These are phyloP conservation scores for Recurvomyces mirabilis DNA, from an alignment of 495 filamentous ascomycete genomes.

Conservation along the genomic window DNA sequence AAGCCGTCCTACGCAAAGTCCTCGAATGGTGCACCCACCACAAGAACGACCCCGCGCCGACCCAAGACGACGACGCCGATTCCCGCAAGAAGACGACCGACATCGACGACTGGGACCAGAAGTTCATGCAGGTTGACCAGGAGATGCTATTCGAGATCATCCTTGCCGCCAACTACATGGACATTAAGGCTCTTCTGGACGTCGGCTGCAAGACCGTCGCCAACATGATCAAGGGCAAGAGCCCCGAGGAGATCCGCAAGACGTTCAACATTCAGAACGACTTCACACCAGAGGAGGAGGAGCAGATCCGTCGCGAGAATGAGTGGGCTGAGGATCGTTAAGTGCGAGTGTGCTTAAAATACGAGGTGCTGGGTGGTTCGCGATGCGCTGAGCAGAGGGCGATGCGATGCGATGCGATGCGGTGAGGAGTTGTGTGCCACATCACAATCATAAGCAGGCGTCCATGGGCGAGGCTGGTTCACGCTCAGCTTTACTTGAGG, in stretches of 20 bases:
- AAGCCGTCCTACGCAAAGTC: slow-evolving; percentile 85
- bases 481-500: no score
- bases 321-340: slow-evolving; percentile 65
- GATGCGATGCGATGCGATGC: no score
- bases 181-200: slow-evolving; percentile 72
- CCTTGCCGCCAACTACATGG: slow-evolving; percentile 70
- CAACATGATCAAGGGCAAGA: slow-evolving; percentile 83
- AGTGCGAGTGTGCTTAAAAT: slow-evolving; percentile 1
- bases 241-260: slow-evolving; percentile 69
- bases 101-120: slow-evolving; percentile 99
- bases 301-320: slow-evolving; percentile 73
- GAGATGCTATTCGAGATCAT: slow-evolving; percentile 99
- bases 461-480: no score
- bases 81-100: slow-evolving; percentile 95
- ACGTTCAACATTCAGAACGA: slow-evolving; percentile 79
- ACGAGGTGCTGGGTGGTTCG: no score
- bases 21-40: slow-evolving; percentile 97
- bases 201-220: slow-evolving; percentile 78
- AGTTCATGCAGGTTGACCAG: slow-evolving; percentile 99
- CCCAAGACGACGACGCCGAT: slow-evolving; percentile 80
- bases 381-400: no score
- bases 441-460: no score
- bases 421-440: no score
- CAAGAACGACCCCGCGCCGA: slow-evolving; percentile 66
- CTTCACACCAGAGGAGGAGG: slow-evolving; percentile 72